Evolutionary conservation across 768 basidiomycete species (phyloP).

Genomic region (Auricularia sp.): DNA sequence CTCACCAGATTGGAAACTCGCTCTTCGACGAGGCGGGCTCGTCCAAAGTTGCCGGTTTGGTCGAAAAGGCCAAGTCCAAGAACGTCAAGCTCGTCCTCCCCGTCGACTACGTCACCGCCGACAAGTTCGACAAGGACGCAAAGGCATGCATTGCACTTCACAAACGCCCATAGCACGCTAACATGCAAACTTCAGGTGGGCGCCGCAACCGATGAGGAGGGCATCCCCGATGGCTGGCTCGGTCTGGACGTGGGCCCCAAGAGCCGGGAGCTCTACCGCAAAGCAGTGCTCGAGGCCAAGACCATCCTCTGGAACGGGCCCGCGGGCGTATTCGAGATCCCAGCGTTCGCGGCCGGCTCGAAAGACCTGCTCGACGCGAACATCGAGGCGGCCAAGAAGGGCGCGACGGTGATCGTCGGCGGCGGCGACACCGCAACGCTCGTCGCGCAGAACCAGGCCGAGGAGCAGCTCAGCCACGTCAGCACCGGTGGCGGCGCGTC

Average conservation of each 20-base stretch:
- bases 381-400: slow-evolving; percentile 76
- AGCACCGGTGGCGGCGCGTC: slow-evolving; percentile 92
- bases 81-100: slow-evolving; percentile 94
- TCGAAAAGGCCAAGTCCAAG: slow-evolving; percentile 88
- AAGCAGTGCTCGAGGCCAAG: slow-evolving; percentile 78
- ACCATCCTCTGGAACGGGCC: slow-evolving; percentile 99
- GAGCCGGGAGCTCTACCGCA: slow-evolving; percentile 67
- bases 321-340: slow-evolving; percentile 96
- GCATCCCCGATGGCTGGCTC: slow-evolving; percentile 91
- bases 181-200: slow-evolving; percentile 41
- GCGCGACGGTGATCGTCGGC: slow-evolving; percentile 89
- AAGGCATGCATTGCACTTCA: slow-evolving; percentile 34
- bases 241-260: slow-evolving; percentile 88
- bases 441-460: slow-evolving; percentile 74
- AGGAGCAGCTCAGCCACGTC: slow-evolving; percentile 90
- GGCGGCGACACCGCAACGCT: slow-evolving; percentile 96
- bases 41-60: slow-evolving; percentile 69
- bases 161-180: slow-evolving; percentile 2
- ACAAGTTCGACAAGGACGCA: slow-evolving; percentile 92
- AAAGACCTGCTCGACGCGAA: slow-evolving; percentile 73
- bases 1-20: slow-evolving; percentile 77
- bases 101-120: slow-evolving; percentile 85
- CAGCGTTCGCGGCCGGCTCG: slow-evolving; percentile 80
- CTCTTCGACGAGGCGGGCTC: slow-evolving; percentile 87
- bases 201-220: slow-evolving; percentile 65